Conservation (phyloP, 106 monocot genomes). For the Allium fistulosum region DNA sequence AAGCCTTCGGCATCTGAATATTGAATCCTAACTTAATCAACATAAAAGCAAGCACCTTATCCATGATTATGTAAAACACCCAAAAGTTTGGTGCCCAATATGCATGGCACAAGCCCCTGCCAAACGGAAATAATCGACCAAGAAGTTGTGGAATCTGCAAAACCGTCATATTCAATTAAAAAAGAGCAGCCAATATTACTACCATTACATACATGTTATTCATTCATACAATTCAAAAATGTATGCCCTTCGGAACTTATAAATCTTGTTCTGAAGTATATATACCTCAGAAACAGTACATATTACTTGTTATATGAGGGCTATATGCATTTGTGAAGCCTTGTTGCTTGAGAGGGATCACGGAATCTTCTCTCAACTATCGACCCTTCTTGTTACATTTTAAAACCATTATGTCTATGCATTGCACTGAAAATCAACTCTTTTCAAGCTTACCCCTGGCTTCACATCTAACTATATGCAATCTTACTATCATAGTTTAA, state of each 20-base stretch:
- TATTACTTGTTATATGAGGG: no score
- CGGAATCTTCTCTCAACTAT: no score
- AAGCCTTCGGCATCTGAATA: conserved; percentile 52
- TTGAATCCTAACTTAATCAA: conserved; percentile 53
- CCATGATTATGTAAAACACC: conserved; percentile 93
- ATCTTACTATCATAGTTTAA: no score
- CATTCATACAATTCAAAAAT: conserved; percentile 4
- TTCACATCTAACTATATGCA: no score
- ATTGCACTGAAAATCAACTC: no score
- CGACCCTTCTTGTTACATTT: no score
- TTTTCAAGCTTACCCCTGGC: no score
- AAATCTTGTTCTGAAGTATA: no score
- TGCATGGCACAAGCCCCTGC: conserved; percentile 88
- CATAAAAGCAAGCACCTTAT: conserved; percentile 59
- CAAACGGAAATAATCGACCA: conserved; percentile 89
- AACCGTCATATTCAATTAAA: conserved; percentile 10
- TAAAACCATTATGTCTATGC: no score
- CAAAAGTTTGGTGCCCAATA: conserved; percentile 99
- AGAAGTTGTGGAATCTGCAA: conserved; percentile 84
- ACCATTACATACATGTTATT: background rate
- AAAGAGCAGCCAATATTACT: background rate
- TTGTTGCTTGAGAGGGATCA: no score
- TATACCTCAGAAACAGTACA: no score
- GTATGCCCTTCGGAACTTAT: background rate
- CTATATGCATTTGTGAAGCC: no score